These are phyloP conservation scores for Dipodascopsis uninucleata DNA, from an alignment of 805 yeast species.

Conservation along the genomic window DNA sequence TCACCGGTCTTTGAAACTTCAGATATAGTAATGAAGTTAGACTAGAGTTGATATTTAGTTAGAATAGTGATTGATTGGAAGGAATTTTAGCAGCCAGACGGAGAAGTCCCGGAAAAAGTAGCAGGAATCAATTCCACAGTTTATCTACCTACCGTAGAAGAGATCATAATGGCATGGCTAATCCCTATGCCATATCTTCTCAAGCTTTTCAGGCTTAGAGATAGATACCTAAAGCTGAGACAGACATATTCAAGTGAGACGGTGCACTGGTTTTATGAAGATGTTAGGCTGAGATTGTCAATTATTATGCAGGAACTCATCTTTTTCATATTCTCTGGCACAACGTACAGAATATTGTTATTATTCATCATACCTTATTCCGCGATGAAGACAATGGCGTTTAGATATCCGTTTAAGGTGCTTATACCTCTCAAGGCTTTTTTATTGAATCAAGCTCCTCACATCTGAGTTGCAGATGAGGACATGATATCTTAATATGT, in stretches of 20 bases:
- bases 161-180: too few species aligned
- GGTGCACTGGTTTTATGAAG: background rate
- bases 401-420: slow-evolving; percentile 20
- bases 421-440: background rate
- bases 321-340: slow-evolving; percentile 16
- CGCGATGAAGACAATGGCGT: slow-evolving; percentile 16
- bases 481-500: background rate
- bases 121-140: too few species aligned
- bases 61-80: too few species aligned
- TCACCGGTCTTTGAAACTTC: too few species aligned
- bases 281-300: background rate
- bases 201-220: background rate
- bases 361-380: slow-evolving; percentile 17
- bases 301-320: slow-evolving; percentile 1
- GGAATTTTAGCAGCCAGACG: too few species aligned
- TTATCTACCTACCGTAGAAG: too few species aligned
- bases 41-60: too few species aligned
- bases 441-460: background rate
- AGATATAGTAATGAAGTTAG: too few species aligned
- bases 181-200: slow-evolving; percentile 4
- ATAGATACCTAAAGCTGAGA: background rate
- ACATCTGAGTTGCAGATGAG: background rate
- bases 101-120: too few species aligned
- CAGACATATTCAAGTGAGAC: background rate
- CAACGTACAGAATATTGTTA: slow-evolving; percentile 17